These are phyloP conservation scores for Articulospora tetracladia DNA, from an alignment of 495 filamentous ascomycete genomes.

Conservation along the genomic window DNA sequence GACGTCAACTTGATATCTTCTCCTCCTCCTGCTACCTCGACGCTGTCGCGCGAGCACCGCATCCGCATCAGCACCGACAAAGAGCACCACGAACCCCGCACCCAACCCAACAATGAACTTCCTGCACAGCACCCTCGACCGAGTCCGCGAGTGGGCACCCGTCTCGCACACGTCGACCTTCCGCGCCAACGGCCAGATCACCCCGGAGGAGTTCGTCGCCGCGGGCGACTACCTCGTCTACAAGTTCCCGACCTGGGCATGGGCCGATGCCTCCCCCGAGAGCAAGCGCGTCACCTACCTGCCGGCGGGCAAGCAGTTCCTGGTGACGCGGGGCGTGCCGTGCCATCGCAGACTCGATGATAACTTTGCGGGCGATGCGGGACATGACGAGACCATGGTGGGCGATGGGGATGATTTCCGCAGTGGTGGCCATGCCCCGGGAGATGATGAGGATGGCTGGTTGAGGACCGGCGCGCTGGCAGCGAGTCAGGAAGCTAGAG, in stretches of 20 bases:
- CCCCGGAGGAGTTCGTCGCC: slow-evolving; percentile 92
- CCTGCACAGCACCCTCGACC: slow-evolving; percentile 78
- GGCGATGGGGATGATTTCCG: slow-evolving; percentile 66
- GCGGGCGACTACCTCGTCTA: slow-evolving; percentile 98
- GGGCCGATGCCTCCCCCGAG: slow-evolving; percentile 78
- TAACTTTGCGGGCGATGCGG: slow-evolving; percentile 84
- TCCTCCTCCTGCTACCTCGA: too few relatives aligned
- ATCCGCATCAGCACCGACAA: not conserved
- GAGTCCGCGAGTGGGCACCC: slow-evolving; percentile 84
- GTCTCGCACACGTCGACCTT: slow-evolving; percentile 90
- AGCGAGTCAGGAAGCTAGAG: slow-evolving; percentile 68
- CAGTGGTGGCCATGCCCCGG: slow-evolving; percentile 36
- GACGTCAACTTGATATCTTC: too few relatives aligned
- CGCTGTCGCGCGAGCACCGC: not conserved
- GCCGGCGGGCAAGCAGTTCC: slow-evolving; percentile 87
- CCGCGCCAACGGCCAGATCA: slow-evolving; percentile 88
- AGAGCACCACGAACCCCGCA: too few relatives aligned
- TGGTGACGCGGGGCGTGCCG: slow-evolving; percentile 91
- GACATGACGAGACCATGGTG: slow-evolving; percentile 78
- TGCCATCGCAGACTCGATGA: slow-evolving; percentile 89
- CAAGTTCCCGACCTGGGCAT: slow-evolving; percentile 99
- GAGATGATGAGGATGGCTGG: slow-evolving; percentile 84
- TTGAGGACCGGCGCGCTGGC: slow-evolving; percentile 74
- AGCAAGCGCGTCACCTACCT: slow-evolving; percentile 77
- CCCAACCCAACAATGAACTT: slow-evolving; percentile 46